These are phyloP conservation scores for Parasarocladium wereldwijsianum DNA, from an alignment of 2,329 filamentous ascomycete species.

Conservation along the genomic window DNA sequence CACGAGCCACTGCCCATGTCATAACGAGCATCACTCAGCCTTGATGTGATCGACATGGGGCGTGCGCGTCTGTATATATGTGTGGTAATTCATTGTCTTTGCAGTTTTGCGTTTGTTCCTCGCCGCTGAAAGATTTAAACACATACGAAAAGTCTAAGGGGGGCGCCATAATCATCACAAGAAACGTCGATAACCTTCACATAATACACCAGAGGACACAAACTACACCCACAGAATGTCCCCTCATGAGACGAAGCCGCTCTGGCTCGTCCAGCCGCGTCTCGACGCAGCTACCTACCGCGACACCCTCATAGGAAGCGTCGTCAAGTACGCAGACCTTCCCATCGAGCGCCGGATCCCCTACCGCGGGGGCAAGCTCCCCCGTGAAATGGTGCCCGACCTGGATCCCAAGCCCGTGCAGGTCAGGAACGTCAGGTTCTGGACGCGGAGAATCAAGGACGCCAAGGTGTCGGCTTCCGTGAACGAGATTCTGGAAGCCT, in stretches of 20 bases:
- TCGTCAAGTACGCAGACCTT: conserved; percentile 14
- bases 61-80: too few species aligned
- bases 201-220: too few species aligned
- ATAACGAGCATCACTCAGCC: too few species aligned
- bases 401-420: conserved; percentile 14
- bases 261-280: conserved; percentile 14
- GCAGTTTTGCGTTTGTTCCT: too few species aligned
- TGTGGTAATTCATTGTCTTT: too few species aligned
- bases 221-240: not conserved
- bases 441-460: conserved; percentile 13
- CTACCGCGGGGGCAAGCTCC: conserved; percentile 9
- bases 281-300: conserved; percentile 14
- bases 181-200: too few species aligned
- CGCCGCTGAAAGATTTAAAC: too few species aligned
- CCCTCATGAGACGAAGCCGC: conserved; percentile 11
- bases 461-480: conserved; percentile 11
- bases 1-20: too few species aligned
- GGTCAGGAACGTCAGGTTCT: conserved; percentile 14
- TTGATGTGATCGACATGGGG: too few species aligned
- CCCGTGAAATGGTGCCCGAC: conserved; percentile 11
- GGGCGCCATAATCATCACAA: too few species aligned
- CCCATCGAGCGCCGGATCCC: conserved; percentile 14
- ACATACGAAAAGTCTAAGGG: too few species aligned
- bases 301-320: conserved; percentile 15
- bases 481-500: conserved; percentile 13